phyloP scores from a whole-genome alignment of 306 rosid genomes.

The Prunus armeniaca region DNA sequence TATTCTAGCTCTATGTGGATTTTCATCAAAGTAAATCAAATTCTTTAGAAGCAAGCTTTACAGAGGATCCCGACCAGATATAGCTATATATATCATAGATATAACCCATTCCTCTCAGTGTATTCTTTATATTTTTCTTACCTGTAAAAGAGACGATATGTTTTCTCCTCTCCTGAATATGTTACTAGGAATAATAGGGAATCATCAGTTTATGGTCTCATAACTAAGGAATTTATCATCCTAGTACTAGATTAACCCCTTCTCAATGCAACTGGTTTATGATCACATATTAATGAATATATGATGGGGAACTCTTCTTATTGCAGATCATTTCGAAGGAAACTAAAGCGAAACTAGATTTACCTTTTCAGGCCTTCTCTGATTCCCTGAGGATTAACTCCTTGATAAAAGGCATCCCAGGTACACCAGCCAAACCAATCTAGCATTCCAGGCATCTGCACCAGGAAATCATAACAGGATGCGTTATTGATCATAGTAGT shows the following conservation, averaged over 20 bases:
- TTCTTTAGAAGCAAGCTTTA: neutral
- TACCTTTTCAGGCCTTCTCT: conserved; percentile 42
- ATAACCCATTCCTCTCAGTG: neutral
- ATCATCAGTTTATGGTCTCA: neutral
- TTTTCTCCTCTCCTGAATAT: neutral
- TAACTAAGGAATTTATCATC: neutral
- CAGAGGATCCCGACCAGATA: neutral
- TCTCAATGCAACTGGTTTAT: neutral
- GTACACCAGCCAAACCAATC: conserved; percentile 47
- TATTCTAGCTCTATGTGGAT: neutral
- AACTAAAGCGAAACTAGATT: neutral
- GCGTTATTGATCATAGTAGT: neutral
- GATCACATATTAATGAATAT: neutral
- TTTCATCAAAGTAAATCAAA: neutral
- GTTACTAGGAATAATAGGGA: neutral
- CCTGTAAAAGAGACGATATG: neutral
- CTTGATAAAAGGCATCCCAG: conserved; percentile 40
- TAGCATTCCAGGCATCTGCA: conserved; percentile 46
- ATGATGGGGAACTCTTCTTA: neutral
- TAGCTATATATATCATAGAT: neutral
- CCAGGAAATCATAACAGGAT: neutral
- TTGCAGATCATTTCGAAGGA: neutral
- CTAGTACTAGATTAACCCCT: neutral
- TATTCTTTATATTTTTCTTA: neutral
- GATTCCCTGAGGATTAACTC: conserved; percentile 39